Conservation (phyloP, 2,329 filamentous ascomycete genomes). For the Neobulgaria alba region DNA sequence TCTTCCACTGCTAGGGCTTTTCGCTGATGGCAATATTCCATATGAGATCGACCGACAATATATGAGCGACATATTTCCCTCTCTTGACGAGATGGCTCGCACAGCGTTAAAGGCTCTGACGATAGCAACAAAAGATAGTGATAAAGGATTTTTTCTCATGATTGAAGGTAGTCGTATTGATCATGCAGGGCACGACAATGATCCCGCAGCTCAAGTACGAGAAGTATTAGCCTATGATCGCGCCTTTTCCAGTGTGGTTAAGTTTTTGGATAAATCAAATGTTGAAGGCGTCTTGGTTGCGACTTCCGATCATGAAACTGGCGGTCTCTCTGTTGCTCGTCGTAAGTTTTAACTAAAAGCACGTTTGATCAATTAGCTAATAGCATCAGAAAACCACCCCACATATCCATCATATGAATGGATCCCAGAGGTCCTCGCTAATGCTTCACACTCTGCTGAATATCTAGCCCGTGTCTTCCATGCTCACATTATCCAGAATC, state of each 20-base stretch:
- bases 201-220: slow-evolving; percentile 74
- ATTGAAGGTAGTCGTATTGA: slow-evolving; percentile 96
- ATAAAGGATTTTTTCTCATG: slow-evolving; percentile 97
- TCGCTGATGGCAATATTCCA: slow-evolving; percentile 75
- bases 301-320: slow-evolving; percentile 95
- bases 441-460: slow-evolving; percentile 68
- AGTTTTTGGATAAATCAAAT: slow-evolving; percentile 70
- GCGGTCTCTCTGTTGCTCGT: slow-evolving; percentile 73
- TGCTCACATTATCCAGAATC: slow-evolving; percentile 39
- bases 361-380: slow-evolving; percentile 2
- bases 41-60: slow-evolving; percentile 86
- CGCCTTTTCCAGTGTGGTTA: slow-evolving; percentile 71
- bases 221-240: slow-evolving; percentile 95
- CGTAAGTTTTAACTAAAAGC: slow-evolving; percentile 45
- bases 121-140: slow-evolving; percentile 70
- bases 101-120: slow-evolving; percentile 74
- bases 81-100: slow-evolving; percentile 81
- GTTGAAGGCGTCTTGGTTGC: slow-evolving; percentile 74
- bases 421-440: slow-evolving; percentile 75
- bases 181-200: slow-evolving; percentile 82
- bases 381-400: slow-evolving; percentile 41
- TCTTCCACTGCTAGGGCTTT: slow-evolving; percentile 80
- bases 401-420: slow-evolving; percentile 64
- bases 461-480: slow-evolving; percentile 56
- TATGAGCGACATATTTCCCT: slow-evolving; percentile 74